Conservation (phyloP, 2,329 filamentous ascomycete genomes). For the Aspergillus viridinutans region DNA sequence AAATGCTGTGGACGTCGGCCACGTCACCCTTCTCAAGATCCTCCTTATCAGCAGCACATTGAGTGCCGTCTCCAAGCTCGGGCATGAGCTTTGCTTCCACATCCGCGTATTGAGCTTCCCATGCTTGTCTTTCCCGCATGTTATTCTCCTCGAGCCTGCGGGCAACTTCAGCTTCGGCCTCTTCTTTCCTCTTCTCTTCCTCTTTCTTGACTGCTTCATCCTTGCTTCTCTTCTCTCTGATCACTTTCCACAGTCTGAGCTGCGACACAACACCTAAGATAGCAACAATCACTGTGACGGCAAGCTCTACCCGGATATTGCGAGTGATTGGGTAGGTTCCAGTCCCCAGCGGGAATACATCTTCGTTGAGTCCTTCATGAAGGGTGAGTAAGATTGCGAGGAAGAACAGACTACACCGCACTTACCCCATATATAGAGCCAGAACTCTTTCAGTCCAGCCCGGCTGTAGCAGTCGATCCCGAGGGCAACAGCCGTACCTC, state of each 20-base stretch:
- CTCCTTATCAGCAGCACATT: conserved; percentile 8
- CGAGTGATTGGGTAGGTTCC: conserved; percentile 79
- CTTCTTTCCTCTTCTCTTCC: conserved; percentile 53
- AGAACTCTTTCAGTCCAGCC: conserved; percentile 93
- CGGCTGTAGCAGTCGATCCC: conserved; percentile 88
- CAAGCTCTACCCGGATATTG: conserved; percentile 80
- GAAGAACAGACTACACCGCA: background rate
- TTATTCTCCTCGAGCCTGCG: conserved; percentile 50
- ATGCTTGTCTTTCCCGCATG: conserved; percentile 49
- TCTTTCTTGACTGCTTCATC: conserved; percentile 46
- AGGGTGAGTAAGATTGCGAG: background rate
- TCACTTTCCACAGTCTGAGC: conserved; percentile 77
- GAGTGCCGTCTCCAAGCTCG: conserved; percentile 19
- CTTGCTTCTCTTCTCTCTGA: conserved; percentile 52
- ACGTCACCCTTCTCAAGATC: conserved; percentile 19
- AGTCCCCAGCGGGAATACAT: conserved; percentile 72
- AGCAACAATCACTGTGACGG: conserved; percentile 69
- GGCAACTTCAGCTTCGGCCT: conserved; percentile 67
- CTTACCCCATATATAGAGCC: conserved; percentile 82
- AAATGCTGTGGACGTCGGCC: conserved; percentile 22
- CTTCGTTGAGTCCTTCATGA: conserved; percentile 58
- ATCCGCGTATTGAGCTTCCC: conserved; percentile 75
- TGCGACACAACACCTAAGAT: conserved; percentile 77
- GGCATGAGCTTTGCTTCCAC: conserved; percentile 28
- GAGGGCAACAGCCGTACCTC: conserved; percentile 72